Base-by-base conservation (phyloP, 2,329 filamentous ascomycete genomes). In the Monilinia fructigena region DNA sequence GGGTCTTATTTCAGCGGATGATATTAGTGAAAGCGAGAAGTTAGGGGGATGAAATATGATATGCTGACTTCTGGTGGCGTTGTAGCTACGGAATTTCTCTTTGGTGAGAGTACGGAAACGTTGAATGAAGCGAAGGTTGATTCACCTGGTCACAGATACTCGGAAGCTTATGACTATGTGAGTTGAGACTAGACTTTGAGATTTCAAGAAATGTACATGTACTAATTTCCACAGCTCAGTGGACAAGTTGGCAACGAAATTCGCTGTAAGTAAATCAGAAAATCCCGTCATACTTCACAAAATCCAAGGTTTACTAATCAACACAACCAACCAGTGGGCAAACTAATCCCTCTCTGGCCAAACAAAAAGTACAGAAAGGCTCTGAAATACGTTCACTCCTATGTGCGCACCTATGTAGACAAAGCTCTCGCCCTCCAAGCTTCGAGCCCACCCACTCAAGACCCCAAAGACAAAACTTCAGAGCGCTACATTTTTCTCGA, bases 21-120 rank as follows among this genome's bases (percentile, higher is more conserved):
- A 35, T 10, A 12, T 23, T 6, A 31, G 48, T n/a, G 8, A 7
- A 4, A 23, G n/a, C n/a, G 16, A 20, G 63, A 7, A 50, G 20
- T 16, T 7, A 45, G 55, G 18, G 12, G 11, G 8, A 26, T 52
- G 48, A 23, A n/a, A 45, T 20, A 26, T 26, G 40, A 8, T 62
- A 8, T 55, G n/a, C 55, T 47, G 11, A 55, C 10, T 28, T 38
- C 38, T 61, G 42, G 4, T 48, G 10, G 20, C 6, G 23, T 4
- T 55, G 31, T 60, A 68, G 86, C 87, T 0, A 90, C 87, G 0
- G 86, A 88, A 55, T 89, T 91, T 70, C 77, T 91, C 5, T 87
- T 91, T 56, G 88, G 89, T 8, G 79, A 85, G 56, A 85, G 81
- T 61, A 81, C 82, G 3, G 77, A 81, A 68, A 81, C 80, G 18